Percentiles rank a stretch among this genome's conserved stretches.
phyloP scores from a whole-genome alignment of 108 stramenopile species.

The Pseudonitzschia multistriata region DNA sequence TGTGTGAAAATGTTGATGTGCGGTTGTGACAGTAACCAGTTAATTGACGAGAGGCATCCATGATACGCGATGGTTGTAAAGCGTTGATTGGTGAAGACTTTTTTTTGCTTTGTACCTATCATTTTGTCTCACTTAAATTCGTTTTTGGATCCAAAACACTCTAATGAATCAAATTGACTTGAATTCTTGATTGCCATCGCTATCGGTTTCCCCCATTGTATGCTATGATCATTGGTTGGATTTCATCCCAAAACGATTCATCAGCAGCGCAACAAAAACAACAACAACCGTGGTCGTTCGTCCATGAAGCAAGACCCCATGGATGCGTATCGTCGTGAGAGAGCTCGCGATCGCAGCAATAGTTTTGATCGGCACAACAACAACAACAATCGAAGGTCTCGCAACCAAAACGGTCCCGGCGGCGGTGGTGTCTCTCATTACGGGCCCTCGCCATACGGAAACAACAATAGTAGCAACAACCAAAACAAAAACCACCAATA shows the following conservation, averaged over 20 bases:
- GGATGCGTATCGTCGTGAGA: constrained; percentile 30
- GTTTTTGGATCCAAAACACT: too few relatives aligned
- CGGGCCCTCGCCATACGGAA: constrained; percentile 14
- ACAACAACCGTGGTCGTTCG: constrained; percentile 8
- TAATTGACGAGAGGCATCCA: too few relatives aligned
- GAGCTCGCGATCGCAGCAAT: constrained; percentile 33
- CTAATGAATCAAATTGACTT: too few relatives aligned
- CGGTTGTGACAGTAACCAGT: too few relatives aligned
- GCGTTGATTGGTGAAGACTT: too few relatives aligned
- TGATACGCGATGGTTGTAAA: too few relatives aligned
- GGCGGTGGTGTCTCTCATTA: constrained; percentile 14
- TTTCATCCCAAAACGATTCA: neutral
- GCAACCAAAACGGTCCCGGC: neutral
- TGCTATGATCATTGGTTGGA: neutral
- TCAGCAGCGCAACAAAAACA: neutral
- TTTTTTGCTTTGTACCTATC: too few relatives aligned
- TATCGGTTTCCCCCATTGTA: neutral
- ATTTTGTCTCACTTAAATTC: too few relatives aligned
- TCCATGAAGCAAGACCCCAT: constrained; percentile 16
- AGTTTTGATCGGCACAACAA: constrained; percentile 1
- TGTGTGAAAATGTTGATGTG: neutral
- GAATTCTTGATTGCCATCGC: too few relatives aligned
- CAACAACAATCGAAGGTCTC: neutral
- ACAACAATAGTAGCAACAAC: constrained; percentile 13
- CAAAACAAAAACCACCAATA: neutral